Evolutionary conservation across 352 stramenopile species (phyloP), one percentile per base, ranked within the genome.

Genomic region (Phytophthora tentaculata): DNA sequence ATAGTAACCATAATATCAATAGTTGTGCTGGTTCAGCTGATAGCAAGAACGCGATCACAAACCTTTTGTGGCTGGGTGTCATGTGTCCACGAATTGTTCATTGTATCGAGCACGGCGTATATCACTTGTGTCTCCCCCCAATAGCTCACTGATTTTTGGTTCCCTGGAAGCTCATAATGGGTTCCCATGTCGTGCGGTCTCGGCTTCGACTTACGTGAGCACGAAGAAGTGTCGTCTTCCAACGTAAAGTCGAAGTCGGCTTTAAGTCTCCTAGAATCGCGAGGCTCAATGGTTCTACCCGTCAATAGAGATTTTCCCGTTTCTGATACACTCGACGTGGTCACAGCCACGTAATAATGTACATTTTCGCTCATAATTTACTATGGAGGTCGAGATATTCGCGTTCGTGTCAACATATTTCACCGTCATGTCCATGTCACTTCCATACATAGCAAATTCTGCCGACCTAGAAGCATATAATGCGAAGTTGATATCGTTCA

Each of bases 31-130:
- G 44, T 76, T 20, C 67, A 39, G 17, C 69, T 77, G 16, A 76
- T 64, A 9, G 52, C 44, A 2, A 77, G 28, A 3, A 58, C 57
- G 10, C 53, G 57, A 51, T 76, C 41, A 49, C 76, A 79, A 7
- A 74, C 59, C 35, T 78, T 70, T 6, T 79, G 35, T 47, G 81
- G 73, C 14, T 65, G 61, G 2, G 28, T 44, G 1, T 49, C 20
- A 12, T 71, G 37, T 9, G 60, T 77, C 76, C 76, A 84, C 20
- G 61, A 58, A 22, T 65, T 53, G 37, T 78, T 64, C 0, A 61
- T 10, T 2, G 73, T 84, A 37, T 84, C 65, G 8, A 84, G 59
- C 0, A 70, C 55, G 1, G 61, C 47, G 16, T 73, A 84, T 16
- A 74, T 62, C 8, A 72, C 59, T 12, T 51, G 51, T 19, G 56